Conservation (phyloP, 352 stramenopile genomes). For the Thalassiosira hispida region DNA sequence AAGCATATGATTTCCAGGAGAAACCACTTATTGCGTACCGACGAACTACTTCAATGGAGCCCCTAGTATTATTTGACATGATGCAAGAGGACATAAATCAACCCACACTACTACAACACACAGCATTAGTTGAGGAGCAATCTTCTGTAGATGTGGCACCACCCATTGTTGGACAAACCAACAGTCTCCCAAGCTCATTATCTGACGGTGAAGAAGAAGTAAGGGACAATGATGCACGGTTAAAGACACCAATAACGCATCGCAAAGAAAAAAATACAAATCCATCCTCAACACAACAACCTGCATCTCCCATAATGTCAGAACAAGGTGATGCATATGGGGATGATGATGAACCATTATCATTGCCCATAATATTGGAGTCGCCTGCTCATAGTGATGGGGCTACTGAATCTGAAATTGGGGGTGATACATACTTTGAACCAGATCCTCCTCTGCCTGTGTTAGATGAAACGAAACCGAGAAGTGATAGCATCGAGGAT, state of each 20-base stretch:
- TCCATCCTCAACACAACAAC: slow-evolving; percentile 8
- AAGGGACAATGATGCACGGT: background rate
- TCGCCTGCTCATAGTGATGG: slow-evolving; percentile 3
- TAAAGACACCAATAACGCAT: background rate
- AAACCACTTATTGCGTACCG: background rate
- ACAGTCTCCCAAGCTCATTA: background rate
- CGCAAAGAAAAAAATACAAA: background rate
- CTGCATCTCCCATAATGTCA: slow-evolving; percentile 12
- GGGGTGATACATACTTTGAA: slow-evolving; percentile 51
- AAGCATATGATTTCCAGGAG: background rate
- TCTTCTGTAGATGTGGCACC: background rate
- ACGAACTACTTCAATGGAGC: slow-evolving; percentile 22
- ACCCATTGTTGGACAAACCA: background rate
- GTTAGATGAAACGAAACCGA: background rate
- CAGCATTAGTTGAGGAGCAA: too few relatives aligned
- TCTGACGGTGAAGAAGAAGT: background rate
- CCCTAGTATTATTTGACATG: slow-evolving; percentile 7
- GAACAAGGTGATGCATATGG: slow-evolving; percentile 2
- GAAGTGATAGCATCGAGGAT: slow-evolving; percentile 15
- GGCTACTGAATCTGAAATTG: slow-evolving; percentile 37
- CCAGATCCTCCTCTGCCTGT: background rate
- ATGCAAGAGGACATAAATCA: background rate
- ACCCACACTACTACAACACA: too few relatives aligned
- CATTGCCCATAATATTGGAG: slow-evolving; percentile 6
- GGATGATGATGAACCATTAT: background rate